Conservation (phyloP, 1,284 basidiomycete genomes). For the Retiboletus flavoniger region DNA sequence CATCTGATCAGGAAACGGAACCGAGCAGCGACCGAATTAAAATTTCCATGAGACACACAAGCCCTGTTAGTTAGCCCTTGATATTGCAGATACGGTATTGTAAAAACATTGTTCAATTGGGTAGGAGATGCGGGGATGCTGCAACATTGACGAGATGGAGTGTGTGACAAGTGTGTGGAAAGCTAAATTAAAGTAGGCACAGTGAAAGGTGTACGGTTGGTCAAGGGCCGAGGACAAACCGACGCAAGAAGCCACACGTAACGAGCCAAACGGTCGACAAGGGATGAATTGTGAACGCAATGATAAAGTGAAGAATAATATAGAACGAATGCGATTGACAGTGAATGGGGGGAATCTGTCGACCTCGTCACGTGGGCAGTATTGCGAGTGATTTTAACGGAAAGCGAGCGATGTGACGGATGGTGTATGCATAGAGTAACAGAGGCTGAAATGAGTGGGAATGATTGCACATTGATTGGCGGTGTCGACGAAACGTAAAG, state of each 20-base stretch:
- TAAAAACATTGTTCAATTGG: constrained; percentile 42
- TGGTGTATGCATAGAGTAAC: constrained; percentile 51
- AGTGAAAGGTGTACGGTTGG: constrained; percentile 31
- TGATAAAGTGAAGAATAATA: constrained; percentile 80
- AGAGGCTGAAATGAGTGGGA: constrained; percentile 48
- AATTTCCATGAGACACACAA: constrained; percentile 12
- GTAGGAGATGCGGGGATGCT: constrained; percentile 43
- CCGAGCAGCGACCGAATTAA: constrained; percentile 8
- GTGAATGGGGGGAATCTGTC: constrained; percentile 37
- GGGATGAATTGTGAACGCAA: constrained; percentile 29
- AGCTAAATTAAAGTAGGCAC: constrained; percentile 35
- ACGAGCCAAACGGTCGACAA: constrained; percentile 39
- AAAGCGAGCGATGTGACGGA: constrained; percentile 42
- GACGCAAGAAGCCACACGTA: constrained; percentile 37
- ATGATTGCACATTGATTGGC: constrained; percentile 41
- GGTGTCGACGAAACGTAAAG: constrained; percentile 28
- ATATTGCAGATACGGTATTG: constrained; percentile 36
- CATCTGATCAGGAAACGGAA: constrained; percentile 8
- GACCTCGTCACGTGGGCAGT: constrained; percentile 44
- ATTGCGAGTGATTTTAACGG: constrained; percentile 38
- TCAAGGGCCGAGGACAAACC: constrained; percentile 31
- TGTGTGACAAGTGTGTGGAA: constrained; percentile 36
- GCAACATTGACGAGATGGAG: constrained; percentile 49
- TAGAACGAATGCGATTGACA: constrained; percentile 52
- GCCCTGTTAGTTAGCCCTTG: constrained; percentile 25